These are phyloP conservation scores for Corrigiola litoralis DNA, from an alignment of 179 eudicot genomes.

Conservation along the genomic window DNA sequence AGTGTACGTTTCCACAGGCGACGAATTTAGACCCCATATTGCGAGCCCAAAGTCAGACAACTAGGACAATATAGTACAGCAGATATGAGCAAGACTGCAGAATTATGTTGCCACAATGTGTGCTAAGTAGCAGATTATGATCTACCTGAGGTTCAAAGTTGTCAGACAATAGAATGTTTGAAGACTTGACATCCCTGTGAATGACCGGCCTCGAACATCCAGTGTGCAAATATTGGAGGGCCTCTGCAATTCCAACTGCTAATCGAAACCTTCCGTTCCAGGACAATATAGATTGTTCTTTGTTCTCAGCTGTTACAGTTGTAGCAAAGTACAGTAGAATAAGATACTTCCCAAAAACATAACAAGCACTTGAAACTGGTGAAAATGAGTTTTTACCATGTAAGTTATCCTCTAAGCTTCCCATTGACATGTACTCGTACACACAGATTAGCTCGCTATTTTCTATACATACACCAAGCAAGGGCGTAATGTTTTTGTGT, in stretches of 20 bases:
- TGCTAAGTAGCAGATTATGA: neutral
- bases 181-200: slow-evolving; percentile 95
- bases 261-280: slow-evolving; percentile 66
- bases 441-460: slow-evolving; percentile 64
- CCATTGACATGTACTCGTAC: slow-evolving; percentile 60
- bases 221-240: slow-evolving; percentile 63
- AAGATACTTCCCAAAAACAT: too few relatives aligned
- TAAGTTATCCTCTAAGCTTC: slow-evolving; percentile 71
- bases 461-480: slow-evolving; percentile 75
- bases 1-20: slow-evolving; percentile 45
- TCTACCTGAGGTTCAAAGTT: slow-evolving; percentile 76
- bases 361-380: neutral
- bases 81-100: neutral
- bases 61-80: slow-evolving; percentile 26
- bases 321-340: neutral
- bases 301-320: slow-evolving; percentile 35
- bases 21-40: slow-evolving; percentile 62
- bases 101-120: neutral
- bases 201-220: slow-evolving; percentile 64
- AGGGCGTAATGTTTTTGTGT: slow-evolving; percentile 61
- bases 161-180: slow-evolving; percentile 79
- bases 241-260: slow-evolving; percentile 81
- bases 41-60: slow-evolving; percentile 93
- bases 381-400: slow-evolving; percentile 35
- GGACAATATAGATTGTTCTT: slow-evolving; percentile 34